Evolutionary conservation across 164 flowering plant genomes (phyloP), one percentile per base, ranked within the genome.

Genomic region (Chloranthus sessilifolius): DNA sequence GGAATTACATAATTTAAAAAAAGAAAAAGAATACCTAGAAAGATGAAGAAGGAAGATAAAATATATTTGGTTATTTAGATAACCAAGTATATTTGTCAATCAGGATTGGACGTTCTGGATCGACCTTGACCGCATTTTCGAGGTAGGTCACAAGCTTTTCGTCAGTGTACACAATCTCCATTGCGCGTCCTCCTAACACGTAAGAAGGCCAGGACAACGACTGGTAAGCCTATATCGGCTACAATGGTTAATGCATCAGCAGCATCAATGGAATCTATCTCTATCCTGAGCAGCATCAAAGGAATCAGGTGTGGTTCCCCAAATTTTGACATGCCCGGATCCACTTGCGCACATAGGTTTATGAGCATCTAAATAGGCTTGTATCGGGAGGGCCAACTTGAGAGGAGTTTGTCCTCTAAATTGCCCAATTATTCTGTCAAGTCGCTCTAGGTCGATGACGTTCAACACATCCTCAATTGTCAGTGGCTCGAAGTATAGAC

Each of bases 401-500:
- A 86, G 60, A 0, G 91, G 96, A 7, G 95, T 88, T 69, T 88
- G 97, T 27, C 95, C 97, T 26, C 92, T 89, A 73, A 88, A 88
- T 60, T 85, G 92, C 40, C 86, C 92, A 57, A 86, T 86, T 34
- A 89, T 89, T 44, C 97, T 96, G 70, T 82, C 90, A 7, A 96
- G 96, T 16, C 81, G 60, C 63, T 91, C 98, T 59, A 91, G 56
- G 56, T 88, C 95, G 49, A 91, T 81, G 50, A 83, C 55, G 56
- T 85, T 91, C 36, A 80, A 53, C 39, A 88, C 96, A 62, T 90
- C 98, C 62, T 90, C 98, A 56, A 77, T 73, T 33, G 98, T 91
- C 40, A 91, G 69, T n/a, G 95, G 99, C 53, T 92, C 98, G 65
- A 92, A 92, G 66, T 92, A 92, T 23, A 92, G 88, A 22, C 99